A percentile compares a stretch with the other conserved stretches of the same genome.
phyloP scores from a whole-genome alignment of 129 eudicot genomes.

The Heracleum sosnowskyi region DNA sequence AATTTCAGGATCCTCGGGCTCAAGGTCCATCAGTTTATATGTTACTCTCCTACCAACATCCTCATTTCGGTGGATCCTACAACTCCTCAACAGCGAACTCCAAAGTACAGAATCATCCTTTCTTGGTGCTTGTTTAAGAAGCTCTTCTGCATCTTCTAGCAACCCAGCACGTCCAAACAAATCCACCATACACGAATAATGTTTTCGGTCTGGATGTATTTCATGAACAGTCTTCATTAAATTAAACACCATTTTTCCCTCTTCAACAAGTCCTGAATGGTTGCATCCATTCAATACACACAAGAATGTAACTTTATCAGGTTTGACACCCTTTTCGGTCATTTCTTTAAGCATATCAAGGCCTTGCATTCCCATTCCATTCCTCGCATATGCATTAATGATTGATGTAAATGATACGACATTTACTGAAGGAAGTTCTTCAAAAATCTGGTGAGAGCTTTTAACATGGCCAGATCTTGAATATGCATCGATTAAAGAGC shows the following conservation, averaged over 20 bases:
- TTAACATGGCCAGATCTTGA: constrained; percentile 45
- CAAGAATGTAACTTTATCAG: constrained; percentile 60
- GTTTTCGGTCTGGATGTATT: constrained; percentile 47
- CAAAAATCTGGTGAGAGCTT: constrained; percentile 30
- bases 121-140: constrained; percentile 33
- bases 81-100: constrained; percentile 61
- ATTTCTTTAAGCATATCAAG: constrained; percentile 37
- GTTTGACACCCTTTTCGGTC: constrained; percentile 42
- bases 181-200: constrained; percentile 63
- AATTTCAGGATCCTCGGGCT: constrained; percentile 40
- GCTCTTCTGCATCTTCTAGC: constrained; percentile 49
- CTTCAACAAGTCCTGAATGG: constrained; percentile 55
- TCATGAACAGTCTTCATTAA: constrained; percentile 41
- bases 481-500: constrained; percentile 57
- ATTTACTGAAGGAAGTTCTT: constrained; percentile 41
- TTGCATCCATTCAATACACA: constrained; percentile 60
- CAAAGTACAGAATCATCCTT: constrained; percentile 35
- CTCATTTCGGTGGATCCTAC: constrained; percentile 48
- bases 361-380: constrained; percentile 52
- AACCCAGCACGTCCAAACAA: constrained; percentile 69
- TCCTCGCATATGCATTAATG: constrained; percentile 52
- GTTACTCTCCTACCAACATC: constrained; percentile 43
- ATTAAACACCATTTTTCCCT: constrained; percentile 43
- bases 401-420: constrained; percentile 51
- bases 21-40: constrained; percentile 36